Conservation (phyloP, 495 filamentous ascomycete species). For the Zalerion maritima region DNA sequence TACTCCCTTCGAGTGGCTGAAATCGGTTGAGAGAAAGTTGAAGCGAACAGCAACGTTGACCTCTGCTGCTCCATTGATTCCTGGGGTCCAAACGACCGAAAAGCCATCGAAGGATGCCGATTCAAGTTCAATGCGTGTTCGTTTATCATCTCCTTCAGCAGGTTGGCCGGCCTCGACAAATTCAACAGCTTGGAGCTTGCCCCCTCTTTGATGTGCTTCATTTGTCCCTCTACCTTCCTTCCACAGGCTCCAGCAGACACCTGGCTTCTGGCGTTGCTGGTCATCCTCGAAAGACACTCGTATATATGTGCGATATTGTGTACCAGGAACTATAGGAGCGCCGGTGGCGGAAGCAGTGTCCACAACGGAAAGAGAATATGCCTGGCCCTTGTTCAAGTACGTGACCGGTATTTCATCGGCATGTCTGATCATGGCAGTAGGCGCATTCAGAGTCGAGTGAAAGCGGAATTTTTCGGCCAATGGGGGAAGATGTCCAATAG, state of each 20-base stretch:
- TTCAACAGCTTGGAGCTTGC: constrained; percentile 82
- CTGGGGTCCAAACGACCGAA: constrained; percentile 71
- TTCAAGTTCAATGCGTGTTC: constrained; percentile 65
- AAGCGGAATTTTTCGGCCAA: constrained; percentile 68
- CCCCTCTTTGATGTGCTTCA: constrained; percentile 77
- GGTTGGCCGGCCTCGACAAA: constrained; percentile 69
- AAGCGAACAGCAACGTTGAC: constrained; percentile 81
- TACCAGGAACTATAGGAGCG: constrained; percentile 26
- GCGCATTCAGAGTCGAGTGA: constrained; percentile 76
- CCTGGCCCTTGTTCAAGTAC: constrained; percentile 94
- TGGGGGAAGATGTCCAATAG: constrained; percentile 24
- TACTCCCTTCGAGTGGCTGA: constrained; percentile 94
- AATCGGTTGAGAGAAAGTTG: constrained; percentile 96
- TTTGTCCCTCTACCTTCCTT: constrained; percentile 83
- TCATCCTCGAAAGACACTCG: constrained; percentile 92
- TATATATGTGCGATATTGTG: constrained; percentile 70
- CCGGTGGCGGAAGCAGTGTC: constrained; percentile 39
- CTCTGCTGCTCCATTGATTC: constrained; percentile 44
- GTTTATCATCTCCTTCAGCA: constrained; percentile 51
- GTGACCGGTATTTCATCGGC: constrained; percentile 81
- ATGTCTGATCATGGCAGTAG: constrained; percentile 90
- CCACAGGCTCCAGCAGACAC: constrained; percentile 87
- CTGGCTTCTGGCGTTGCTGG: constrained; percentile 68
- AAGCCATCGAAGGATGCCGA: constrained; percentile 83
- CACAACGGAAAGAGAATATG: constrained; percentile 64